Evolutionary conservation across 129 eudicot genomes (phyloP), one percentile per base, ranked within the genome.

Genomic region (Glebionis coronaria): DNA sequence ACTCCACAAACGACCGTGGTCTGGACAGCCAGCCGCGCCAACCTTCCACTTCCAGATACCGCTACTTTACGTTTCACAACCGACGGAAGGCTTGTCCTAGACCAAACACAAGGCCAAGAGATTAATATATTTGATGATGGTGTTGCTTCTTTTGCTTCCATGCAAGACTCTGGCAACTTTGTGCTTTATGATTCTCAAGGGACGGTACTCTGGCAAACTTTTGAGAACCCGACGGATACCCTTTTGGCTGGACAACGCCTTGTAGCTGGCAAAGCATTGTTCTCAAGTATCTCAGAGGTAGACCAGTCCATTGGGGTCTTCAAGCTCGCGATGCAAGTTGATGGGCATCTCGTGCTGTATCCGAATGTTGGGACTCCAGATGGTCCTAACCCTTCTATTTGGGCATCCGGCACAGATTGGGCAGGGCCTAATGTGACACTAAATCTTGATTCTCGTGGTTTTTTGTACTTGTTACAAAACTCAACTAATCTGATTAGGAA

Each of bases 281-380:
- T 11, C 46, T 69, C 81, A 4, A 75, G 68, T 52, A 61, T 70
- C 64, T 78, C 79, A 6, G 27, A 31, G 45, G 6, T 44, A 12
- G 56, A 79, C 61, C 64, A 64, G 27, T 61, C 73, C 14, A 29
- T 56, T 54, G 87, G 81, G 69, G 61, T 61, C 12, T 82, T 82
- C 72, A 46, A 15, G 4, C 87, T 85, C 28, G 3, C 0, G 1
- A 82, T 85, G 91, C 85, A 82, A 74, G 8, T 0, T 0, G 87
- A 85, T 56, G 87, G 87, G 5, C 5, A 82, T 65, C 91, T 85
- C 5, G 85, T 79, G 21, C 61, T 27, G 40, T 79, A 79, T 31
- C 87, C 91, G n/a, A 64, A 55, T 44, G 21, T 65, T 3, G 60
- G 46, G 4, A 12, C 60, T 49, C 19, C 56, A 2, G 45, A 57